These are phyloP conservation scores for Cladosporium sp. DNA, from an alignment of 2,329 filamentous ascomycete genomes.

Conservation along the genomic window DNA sequence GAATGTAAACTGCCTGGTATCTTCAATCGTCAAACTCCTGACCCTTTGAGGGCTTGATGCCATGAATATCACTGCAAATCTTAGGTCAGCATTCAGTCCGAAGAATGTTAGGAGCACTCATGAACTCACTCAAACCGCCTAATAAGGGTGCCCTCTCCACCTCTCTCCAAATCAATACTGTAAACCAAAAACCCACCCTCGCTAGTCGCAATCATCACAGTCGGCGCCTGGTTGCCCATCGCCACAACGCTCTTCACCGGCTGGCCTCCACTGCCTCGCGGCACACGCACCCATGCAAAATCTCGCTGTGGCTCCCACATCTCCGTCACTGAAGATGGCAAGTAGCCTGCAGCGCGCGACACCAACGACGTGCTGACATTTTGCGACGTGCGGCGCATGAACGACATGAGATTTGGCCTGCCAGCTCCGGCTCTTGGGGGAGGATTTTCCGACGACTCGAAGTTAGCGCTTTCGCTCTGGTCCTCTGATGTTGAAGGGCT, in stretches of 20 bases:
- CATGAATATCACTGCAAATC: conserved; percentile 35
- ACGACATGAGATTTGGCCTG: conserved; percentile 81
- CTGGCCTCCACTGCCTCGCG: conserved; percentile 56
- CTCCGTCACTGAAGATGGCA: conserved; percentile 90
- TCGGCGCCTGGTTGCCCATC: conserved; percentile 90
- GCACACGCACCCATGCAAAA: conserved; percentile 95
- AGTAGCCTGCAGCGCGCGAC: conserved; percentile 84
- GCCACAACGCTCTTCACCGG: conserved; percentile 90
- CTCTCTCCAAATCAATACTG: conserved; percentile 90
- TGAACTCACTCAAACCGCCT: conserved; percentile 89
- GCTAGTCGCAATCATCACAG: conserved; percentile 97
- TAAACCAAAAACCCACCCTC: conserved; percentile 95
- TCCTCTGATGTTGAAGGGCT: conserved; percentile 40
- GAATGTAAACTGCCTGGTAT: background rate
- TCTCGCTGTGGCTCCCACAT: conserved; percentile 96
- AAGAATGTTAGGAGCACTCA: too few species aligned
- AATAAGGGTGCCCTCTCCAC: conserved; percentile 86
- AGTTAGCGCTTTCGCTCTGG: conserved; percentile 36
- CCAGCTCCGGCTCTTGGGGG: conserved; percentile 35
- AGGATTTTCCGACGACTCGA: conserved; percentile 25
- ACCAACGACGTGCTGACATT: conserved; percentile 88
- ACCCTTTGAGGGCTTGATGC: conserved; percentile 34
- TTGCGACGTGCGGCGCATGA: conserved; percentile 92
- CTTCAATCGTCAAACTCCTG: conserved; percentile 33
- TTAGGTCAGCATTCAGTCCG: background rate